A percentile compares a stretch with the other conserved stretches of the same genome.
Conservation (phyloP, 2,329 filamentous ascomycete species). For the Decorospora gaudefroyi region DNA sequence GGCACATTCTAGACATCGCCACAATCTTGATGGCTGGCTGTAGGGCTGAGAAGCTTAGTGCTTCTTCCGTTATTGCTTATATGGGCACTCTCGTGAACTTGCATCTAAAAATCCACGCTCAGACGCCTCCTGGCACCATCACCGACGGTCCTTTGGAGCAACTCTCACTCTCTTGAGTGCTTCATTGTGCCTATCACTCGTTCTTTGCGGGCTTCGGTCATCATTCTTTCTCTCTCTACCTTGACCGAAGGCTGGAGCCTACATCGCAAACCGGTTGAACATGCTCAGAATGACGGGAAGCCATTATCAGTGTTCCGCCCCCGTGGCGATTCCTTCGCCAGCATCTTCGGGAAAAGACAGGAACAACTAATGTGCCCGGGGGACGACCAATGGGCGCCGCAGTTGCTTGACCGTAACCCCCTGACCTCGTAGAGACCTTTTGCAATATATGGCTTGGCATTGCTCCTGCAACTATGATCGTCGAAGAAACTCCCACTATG, state of each 20-base stretch:
- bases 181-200: constrained; percentile 43
- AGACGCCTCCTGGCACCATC: constrained; percentile 22
- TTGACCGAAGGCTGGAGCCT: constrained; percentile 25
- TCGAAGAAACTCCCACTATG: constrained; percentile 32
- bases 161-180: constrained; percentile 42
- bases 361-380: constrained; percentile 25
- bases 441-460: constrained; percentile 40
- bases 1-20: constrained; percentile 40
- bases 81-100: constrained; percentile 28
- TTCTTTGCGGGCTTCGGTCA: constrained; percentile 40
- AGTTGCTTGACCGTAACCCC: constrained; percentile 20
- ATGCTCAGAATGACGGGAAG: constrained; percentile 13
- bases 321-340: constrained; percentile 3
- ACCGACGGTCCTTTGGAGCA: constrained; percentile 33
- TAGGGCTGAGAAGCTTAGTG: constrained; percentile 18
- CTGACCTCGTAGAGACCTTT: constrained; percentile 24
- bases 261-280: constrained; percentile 13
- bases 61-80: constrained; percentile 28
- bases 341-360: constrained; percentile 24
- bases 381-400: constrained; percentile 22
- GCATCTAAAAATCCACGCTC: constrained; percentile 20
- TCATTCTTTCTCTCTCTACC: constrained; percentile 37
- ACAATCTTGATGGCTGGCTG: constrained; percentile 37
- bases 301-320: constrained; percentile 1
- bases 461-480: constrained; percentile 25